Base-by-base conservation (phyloP, 768 basidiomycete species). In the Tephrocybe sp. region DNA sequence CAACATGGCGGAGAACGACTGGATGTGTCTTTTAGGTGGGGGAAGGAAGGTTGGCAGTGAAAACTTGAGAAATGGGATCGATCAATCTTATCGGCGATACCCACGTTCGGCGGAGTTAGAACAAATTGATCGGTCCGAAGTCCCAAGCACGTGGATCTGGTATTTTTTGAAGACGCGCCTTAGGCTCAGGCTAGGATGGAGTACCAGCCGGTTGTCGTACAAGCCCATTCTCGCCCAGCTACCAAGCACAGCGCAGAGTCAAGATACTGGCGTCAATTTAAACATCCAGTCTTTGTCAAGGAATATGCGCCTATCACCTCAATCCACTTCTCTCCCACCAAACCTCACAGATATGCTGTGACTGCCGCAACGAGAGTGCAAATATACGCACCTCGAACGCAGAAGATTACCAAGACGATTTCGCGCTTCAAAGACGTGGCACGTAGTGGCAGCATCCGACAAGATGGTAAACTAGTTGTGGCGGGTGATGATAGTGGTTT, bases 381-480 rank as follows among this genome's bases (percentile, higher is more conserved):
- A 69, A 88, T 98, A 63, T 98, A 98, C 69, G 91, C 93, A 2
- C 93, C 95, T 12, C 85, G 92, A 47, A 98, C 96, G 3, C 95
- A 98, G 70, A 95, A 94, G 68, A 84, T 98, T 48, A 90, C 86
- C 13, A 98, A 98, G 77, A 96, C 92, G 2, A 92, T 99, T 50
- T 89, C 95, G 23, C 78, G 97, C 34, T 99, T 99, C 74, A 98
- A 97, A 67, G 97, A 98, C 63, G 87, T 95, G 32, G 94, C 96
- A 0, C 76, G 94, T 52, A 87, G 89, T 59, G 97, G 89, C 3
- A 80, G 81, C 60, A 93, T 99, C 49, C 83, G 97, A 45, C 80
- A 77, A 43, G 97, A 99, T 68, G 97, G 97, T 16, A 98, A 96
- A 65, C 80, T 99, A 33, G 81, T 98, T 7, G 88, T 97, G 0